A percentile compares a stretch with the other conserved stretches of the same genome.
Conservation (phyloP, 2,329 filamentous ascomycete species). For the Epichloe sibirici region DNA sequence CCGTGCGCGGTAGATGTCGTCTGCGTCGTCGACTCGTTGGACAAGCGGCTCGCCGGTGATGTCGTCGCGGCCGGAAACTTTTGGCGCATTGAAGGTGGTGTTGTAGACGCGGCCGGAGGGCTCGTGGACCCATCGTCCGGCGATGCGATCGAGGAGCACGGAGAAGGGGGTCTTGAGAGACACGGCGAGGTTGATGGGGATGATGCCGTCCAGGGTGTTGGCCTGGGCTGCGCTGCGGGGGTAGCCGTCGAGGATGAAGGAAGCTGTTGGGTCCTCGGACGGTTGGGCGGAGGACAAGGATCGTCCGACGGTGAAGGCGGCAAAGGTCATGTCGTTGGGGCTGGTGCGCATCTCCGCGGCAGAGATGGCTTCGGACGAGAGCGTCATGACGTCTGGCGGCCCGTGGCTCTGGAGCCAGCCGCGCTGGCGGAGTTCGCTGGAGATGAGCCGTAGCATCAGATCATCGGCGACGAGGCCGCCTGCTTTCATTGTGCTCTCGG, state of each 20-base stretch:
- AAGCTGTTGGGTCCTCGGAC: conserved; percentile 63
- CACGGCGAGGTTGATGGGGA: conserved; percentile 92
- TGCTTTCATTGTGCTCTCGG: conserved; percentile 75
- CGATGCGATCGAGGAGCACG: conserved; percentile 81
- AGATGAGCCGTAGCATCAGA: conserved; percentile 85
- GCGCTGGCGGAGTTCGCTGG: conserved; percentile 71
- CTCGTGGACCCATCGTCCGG: conserved; percentile 86
- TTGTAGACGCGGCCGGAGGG: conserved; percentile 91
- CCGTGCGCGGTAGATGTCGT: conserved; percentile 72
- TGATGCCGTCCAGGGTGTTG: conserved; percentile 58
- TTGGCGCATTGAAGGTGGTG: conserved; percentile 79
- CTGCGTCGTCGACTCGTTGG: conserved; percentile 74
- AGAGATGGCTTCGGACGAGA: conserved; percentile 30
- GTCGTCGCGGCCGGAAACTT: conserved; percentile 71
- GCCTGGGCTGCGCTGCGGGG: conserved; percentile 80
- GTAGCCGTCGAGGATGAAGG: conserved; percentile 93
- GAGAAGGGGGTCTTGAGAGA: conserved; percentile 74
- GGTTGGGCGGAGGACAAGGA: conserved; percentile 25
- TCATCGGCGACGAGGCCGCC: conserved; percentile 86
- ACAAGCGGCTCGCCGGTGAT: conserved; percentile 78
- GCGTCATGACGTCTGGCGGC: conserved; percentile 37
- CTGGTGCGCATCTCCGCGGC: conserved; percentile 18
- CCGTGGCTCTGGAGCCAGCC: conserved; percentile 60
- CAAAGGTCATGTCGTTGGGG: conserved; percentile 15
- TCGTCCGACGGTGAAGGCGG: conserved; percentile 1